Conservation (phyloP, 306 rosid genomes). For the Cucurbita moschata region DNA sequence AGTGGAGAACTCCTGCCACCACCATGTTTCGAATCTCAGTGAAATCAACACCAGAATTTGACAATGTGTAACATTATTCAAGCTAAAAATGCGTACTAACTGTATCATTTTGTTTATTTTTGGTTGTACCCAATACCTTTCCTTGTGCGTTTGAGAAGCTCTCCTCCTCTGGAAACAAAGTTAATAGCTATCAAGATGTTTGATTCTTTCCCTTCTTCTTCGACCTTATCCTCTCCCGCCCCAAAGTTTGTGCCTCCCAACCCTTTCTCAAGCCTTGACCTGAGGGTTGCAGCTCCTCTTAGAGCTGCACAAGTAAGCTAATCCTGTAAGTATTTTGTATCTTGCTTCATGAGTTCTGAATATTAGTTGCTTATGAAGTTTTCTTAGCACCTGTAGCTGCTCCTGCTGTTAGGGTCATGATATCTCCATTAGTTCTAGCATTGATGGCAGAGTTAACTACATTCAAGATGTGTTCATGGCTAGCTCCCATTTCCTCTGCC, state of each 20-base stretch:
- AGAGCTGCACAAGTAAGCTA: constrained; percentile 31
- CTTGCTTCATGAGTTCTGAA: background rate
- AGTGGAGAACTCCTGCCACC: constrained; percentile 75
- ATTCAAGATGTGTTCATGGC: constrained; percentile 47
- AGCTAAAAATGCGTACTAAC: too few relatives aligned
- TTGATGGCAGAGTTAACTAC: constrained; percentile 73
- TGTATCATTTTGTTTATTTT: too few relatives aligned
- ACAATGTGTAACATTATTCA: too few relatives aligned
- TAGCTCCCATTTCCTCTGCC: constrained; percentile 96
- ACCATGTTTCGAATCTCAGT: constrained; percentile 12
- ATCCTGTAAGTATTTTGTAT: background rate
- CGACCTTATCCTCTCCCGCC: constrained; percentile 36
- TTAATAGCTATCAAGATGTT: constrained; percentile 41
- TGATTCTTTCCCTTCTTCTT: constrained; percentile 46
- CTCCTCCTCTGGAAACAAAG: constrained; percentile 61
- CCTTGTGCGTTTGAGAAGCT: constrained; percentile 88
- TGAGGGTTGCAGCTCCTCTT: constrained; percentile 74
- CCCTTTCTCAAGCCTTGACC: constrained; percentile 55
- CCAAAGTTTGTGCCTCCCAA: constrained; percentile 42
- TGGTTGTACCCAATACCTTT: constrained; percentile 40
- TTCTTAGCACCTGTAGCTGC: constrained; percentile 66
- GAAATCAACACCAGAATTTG: background rate
- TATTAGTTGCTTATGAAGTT: background rate
- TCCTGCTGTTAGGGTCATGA: constrained; percentile 87
- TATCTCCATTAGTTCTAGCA: constrained; percentile 77